A percentile compares a stretch with the other conserved stretches of the same genome.
phyloP scores from a whole-genome alignment of 2,329 filamentous ascomycete species.

The Fusarium pseudocircinatum region DNA sequence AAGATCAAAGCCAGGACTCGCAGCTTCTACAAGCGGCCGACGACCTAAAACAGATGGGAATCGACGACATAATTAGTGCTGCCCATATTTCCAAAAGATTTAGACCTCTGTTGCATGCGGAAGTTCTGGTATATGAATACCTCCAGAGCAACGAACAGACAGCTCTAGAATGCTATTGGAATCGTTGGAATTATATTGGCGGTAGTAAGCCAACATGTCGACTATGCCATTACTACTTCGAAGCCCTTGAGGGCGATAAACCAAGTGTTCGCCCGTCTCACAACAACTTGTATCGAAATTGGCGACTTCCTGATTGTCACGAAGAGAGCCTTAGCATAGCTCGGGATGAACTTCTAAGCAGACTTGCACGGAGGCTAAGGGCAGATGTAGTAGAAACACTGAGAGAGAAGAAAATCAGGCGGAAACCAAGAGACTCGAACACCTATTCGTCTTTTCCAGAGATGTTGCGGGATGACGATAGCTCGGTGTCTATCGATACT shows the following conservation, averaged over 20 bases:
- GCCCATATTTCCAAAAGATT: not conserved
- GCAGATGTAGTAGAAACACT: not conserved
- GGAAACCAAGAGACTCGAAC: not conserved
- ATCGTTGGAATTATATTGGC: not conserved
- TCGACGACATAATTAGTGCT: not conserved
- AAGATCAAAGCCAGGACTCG: not conserved
- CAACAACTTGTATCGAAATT: not conserved
- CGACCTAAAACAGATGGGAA: not conserved
- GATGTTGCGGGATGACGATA: not conserved
- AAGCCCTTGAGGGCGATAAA: not conserved
- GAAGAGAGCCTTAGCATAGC: not conserved
- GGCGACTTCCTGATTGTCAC: not conserved
- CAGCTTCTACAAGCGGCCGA: not conserved
- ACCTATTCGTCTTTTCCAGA: not conserved
- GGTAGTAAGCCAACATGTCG: not conserved
- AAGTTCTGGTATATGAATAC: not conserved
- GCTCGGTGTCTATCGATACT: not conserved
- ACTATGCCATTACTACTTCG: not conserved
- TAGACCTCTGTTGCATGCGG: not conserved
- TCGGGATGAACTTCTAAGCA: not conserved
- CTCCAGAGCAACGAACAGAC: not conserved
- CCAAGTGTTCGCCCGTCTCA: not conserved
- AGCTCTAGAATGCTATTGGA: not conserved
- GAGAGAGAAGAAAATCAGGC: not conserved
- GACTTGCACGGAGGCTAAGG: not conserved